These are phyloP conservation scores for Bauhinia variegata DNA, from an alignment of 306 rosid species.

Conservation along the genomic window DNA sequence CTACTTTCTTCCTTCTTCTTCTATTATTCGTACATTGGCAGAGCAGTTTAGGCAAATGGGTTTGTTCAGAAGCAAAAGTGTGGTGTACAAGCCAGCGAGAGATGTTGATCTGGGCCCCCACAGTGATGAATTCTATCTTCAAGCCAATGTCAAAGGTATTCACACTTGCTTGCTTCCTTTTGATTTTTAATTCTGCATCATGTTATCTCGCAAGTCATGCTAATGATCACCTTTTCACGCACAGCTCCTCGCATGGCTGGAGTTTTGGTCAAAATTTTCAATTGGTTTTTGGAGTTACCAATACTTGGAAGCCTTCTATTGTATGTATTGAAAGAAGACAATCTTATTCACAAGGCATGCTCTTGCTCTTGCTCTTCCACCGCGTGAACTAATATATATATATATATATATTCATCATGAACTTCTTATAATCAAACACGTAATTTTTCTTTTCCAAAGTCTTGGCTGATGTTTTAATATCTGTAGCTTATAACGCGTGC, in stretches of 20 bases:
- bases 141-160: conserved; percentile 84
- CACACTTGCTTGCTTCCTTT: not conserved
- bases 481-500: conserved; percentile 83
- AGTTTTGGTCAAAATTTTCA: conserved; percentile 63
- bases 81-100: conserved; percentile 57
- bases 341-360: conserved; percentile 74
- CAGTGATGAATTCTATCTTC: conserved; percentile 70
- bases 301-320: conserved; percentile 66
- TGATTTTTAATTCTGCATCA: not conserved
- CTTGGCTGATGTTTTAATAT: not conserved
- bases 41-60: conserved; percentile 42
- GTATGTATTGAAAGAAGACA: conserved; percentile 67
- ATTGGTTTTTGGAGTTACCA: conserved; percentile 65
- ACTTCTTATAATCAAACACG: no score
- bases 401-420: conserved; percentile 18
- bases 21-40: no score
- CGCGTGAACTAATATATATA: not conserved
- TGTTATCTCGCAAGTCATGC: conserved; percentile 6
- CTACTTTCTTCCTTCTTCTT: no score
- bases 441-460: not conserved
- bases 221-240: conserved; percentile 21
- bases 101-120: conserved; percentile 65
- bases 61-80: conserved; percentile 44
- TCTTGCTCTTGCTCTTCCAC: no score
- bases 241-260: conserved; percentile 95